phyloP scores from a whole-genome alignment of 2,329 filamentous ascomycete genomes.

The Drechslerella coelobrocha region DNA sequence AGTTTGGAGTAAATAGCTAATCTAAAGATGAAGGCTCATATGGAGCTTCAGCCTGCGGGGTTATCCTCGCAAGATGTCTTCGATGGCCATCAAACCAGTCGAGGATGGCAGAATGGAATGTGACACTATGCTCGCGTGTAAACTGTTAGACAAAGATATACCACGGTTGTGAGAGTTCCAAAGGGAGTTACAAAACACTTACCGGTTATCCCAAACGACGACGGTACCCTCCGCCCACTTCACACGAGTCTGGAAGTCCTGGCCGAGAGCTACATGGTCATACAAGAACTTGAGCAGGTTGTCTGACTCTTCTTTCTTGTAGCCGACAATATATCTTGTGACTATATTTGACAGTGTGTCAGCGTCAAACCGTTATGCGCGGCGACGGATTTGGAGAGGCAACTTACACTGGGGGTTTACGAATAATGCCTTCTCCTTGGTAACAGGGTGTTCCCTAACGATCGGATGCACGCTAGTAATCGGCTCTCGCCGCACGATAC shows the following conservation, averaged over 20 bases:
- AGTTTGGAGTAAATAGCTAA: too few relatives aligned
- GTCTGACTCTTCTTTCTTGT: conserved; percentile 87
- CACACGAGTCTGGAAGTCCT: conserved; percentile 75
- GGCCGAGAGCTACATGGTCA: conserved; percentile 74
- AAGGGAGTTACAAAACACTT: background rate
- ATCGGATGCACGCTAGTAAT: conserved; percentile 77
- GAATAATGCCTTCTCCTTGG: conserved; percentile 82
- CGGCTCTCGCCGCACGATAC: conserved; percentile 77
- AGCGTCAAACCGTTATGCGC: too few relatives aligned
- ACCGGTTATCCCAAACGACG: conserved; percentile 74
- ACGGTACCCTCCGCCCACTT: conserved; percentile 82
- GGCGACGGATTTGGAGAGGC: background rate
- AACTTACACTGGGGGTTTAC: conserved; percentile 80
- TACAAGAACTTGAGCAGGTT: conserved; percentile 77
- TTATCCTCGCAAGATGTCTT: conserved; percentile 80
- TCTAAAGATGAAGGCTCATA: conserved; percentile 24
- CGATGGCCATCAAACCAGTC: conserved; percentile 83
- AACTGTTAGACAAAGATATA: conserved; percentile 64
- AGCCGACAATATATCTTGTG: conserved; percentile 78
- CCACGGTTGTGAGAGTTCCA: background rate
- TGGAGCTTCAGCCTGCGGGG: conserved; percentile 74
- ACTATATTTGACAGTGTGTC: conserved; percentile 62
- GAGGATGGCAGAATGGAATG: conserved; percentile 77
- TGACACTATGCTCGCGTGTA: conserved; percentile 61
- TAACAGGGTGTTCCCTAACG: conserved; percentile 78